phyloP scores from a whole-genome alignment of 352 stramenopile genomes.

The Phytophthora sp. region DNA sequence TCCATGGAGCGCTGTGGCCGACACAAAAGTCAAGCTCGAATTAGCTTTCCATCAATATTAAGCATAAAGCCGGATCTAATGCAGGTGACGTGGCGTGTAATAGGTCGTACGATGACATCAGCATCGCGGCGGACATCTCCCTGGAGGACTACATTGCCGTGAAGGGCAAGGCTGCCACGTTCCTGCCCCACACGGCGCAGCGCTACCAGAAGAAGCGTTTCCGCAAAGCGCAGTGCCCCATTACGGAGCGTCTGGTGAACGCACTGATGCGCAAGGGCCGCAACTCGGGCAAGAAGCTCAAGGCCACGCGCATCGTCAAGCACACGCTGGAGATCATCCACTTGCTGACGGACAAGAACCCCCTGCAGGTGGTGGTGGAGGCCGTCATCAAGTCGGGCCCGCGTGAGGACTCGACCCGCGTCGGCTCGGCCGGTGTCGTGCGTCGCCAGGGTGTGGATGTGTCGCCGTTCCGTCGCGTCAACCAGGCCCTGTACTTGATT shows the following conservation, averaged over 20 bases:
- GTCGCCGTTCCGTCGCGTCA: slow-evolving; percentile 98
- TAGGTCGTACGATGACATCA: slow-evolving; percentile 99
- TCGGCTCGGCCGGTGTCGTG: slow-evolving; percentile 99
- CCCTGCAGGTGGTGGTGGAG: slow-evolving; percentile 96
- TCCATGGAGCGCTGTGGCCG: neutral
- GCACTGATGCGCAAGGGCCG: slow-evolving; percentile 98
- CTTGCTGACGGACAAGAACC: slow-evolving; percentile 99
- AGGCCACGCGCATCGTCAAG: slow-evolving; percentile 98
- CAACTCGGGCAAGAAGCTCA: slow-evolving; percentile 99
- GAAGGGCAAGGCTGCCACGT: slow-evolving; percentile 98
- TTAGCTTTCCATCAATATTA: slow-evolving; percentile 1
- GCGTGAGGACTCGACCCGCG: slow-evolving; percentile 99
- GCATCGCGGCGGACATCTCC: slow-evolving; percentile 97
- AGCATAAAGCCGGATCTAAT: slow-evolving; percentile 24
- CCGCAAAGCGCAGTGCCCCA: slow-evolving; percentile 99
- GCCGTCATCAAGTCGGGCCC: slow-evolving; percentile 95
- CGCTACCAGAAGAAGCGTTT: slow-evolving; percentile 99
- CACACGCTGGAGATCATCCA: slow-evolving; percentile 99
- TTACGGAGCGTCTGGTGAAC: slow-evolving; percentile 98
- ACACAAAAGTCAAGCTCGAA: slow-evolving; percentile 2
- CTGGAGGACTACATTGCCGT: slow-evolving; percentile 99
- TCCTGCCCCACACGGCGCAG: slow-evolving; percentile 99
- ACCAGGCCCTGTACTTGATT: slow-evolving; percentile 99
- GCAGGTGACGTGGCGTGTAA: slow-evolving; percentile 21
- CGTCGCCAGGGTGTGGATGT: slow-evolving; percentile 99